A percentile compares a stretch with the other conserved stretches of the same genome.
phyloP scores from a whole-genome alignment of 495 filamentous ascomycete species.

The Penicillium tannophilum region DNA sequence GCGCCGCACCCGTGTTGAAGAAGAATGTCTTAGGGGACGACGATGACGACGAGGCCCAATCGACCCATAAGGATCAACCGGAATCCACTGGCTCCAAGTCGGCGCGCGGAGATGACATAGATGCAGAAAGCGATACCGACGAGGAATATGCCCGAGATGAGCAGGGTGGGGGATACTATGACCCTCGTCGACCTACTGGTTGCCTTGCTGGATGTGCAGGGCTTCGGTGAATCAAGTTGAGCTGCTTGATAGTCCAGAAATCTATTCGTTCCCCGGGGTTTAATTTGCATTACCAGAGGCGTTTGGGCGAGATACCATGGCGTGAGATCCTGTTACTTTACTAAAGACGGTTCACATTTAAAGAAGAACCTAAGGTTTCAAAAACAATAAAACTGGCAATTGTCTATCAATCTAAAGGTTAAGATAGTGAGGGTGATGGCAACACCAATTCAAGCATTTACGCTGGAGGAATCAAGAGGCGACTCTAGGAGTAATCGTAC shows the following conservation, averaged over 20 bases:
- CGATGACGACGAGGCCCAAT: conserved; percentile 34
- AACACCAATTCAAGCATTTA: not conserved
- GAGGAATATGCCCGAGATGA: conserved; percentile 46
- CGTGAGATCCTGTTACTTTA: not conserved
- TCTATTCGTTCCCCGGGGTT: not conserved
- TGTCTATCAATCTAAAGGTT: conserved; percentile 13
- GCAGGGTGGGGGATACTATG: conserved; percentile 48
- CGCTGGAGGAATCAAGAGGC: conserved; percentile 12
- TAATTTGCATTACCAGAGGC: conserved; percentile 4
- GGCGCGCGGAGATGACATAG: not conserved
- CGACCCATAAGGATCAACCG: not conserved
- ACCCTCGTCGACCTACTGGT: conserved; percentile 54
- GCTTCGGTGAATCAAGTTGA: conserved; percentile 7
- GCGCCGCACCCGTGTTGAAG: conserved; percentile 25
- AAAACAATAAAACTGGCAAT: conserved; percentile 4
- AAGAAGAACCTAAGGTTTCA: not conserved
- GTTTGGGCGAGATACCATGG: conserved; percentile 1
- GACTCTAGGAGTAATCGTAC: conserved; percentile 39
- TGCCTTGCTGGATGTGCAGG: conserved; percentile 48
- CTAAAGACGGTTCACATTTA: not conserved
- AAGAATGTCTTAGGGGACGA: conserved; percentile 50
- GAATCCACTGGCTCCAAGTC: not conserved
- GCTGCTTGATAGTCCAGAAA: not conserved
- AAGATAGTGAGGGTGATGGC: not conserved
- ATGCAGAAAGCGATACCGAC: conserved; percentile 47